Percentiles rank a stretch among this genome's conserved stretches.
phyloP scores from a whole-genome alignment of 192 early-diverging fungal species.

The Thamnidium elegans region DNA sequence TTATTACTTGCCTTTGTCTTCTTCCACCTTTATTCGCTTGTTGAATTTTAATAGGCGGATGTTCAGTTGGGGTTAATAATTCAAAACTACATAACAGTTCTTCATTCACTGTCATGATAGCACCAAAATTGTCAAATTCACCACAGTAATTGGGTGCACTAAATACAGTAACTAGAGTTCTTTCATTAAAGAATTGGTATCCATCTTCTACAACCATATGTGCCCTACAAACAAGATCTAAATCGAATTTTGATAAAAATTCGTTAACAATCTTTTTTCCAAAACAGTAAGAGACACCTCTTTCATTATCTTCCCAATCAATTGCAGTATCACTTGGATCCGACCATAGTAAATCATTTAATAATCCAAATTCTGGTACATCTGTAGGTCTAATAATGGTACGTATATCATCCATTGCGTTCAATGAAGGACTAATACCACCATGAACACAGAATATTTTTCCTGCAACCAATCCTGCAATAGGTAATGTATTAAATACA shows the following conservation, averaged over 20 bases:
- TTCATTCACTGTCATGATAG: conserved; percentile 87
- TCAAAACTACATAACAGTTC: conserved; percentile 79
- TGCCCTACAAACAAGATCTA: conserved; percentile 95
- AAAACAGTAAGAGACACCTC: conserved; percentile 94
- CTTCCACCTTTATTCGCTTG: no score
- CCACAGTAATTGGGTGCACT: conserved; percentile 95
- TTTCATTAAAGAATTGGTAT: conserved; percentile 97
- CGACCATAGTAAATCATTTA: conserved; percentile 92
- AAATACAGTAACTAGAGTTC: conserved; percentile 89
- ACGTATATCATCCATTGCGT: conserved; percentile 85
- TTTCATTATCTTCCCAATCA: conserved; percentile 93
- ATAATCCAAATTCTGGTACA: conserved; percentile 88
- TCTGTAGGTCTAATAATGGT: conserved; percentile 78
- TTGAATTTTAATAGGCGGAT: conserved; percentile 11
- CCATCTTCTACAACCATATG: conserved; percentile 90
- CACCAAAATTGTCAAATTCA: conserved; percentile 83
- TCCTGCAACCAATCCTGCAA: conserved; percentile 88
- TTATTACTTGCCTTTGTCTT: no score
- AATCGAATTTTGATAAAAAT: conserved; percentile 91
- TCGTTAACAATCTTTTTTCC: conserved; percentile 76
- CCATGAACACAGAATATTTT: conserved; percentile 97
- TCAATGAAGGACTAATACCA: conserved; percentile 75
- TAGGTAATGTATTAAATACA: conserved; percentile 89
- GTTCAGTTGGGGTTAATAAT: conserved; percentile 31
- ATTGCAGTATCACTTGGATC: conserved; percentile 80